Percentiles rank a stretch among this genome's conserved stretches.
Evolutionary conservation across 257 asterid genomes (phyloP).

Genomic region (Buddleja alternifolia): DNA sequence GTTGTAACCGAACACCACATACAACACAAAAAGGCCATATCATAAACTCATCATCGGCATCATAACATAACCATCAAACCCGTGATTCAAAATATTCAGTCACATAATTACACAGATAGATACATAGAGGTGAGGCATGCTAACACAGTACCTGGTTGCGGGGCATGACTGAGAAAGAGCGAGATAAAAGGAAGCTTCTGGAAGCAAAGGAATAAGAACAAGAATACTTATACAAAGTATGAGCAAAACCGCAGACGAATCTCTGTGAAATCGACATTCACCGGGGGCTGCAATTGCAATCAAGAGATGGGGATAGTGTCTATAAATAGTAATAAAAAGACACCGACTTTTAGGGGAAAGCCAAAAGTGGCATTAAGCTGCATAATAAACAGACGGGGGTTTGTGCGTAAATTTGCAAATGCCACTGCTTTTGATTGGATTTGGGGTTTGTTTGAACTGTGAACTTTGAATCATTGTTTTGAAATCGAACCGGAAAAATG

Average conservation of each 20-base stretch:
- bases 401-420: slow-evolving; percentile 15
- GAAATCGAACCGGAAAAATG: too few relatives aligned
- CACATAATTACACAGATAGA: neutral
- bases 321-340: slow-evolving; percentile 24
- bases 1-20: slow-evolving; percentile 4
- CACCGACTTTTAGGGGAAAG: neutral
- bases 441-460: too few relatives aligned
- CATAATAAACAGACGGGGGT: neutral
- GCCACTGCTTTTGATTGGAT: slow-evolving; percentile 12
- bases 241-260: slow-evolving; percentile 35
- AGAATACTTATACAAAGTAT: slow-evolving; percentile 21
- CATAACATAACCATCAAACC: neutral
- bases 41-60: neutral
- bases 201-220: slow-evolving; percentile 28
- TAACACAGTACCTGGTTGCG: slow-evolving; percentile 56
- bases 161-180: slow-evolving; percentile 48
- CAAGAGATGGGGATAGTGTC: neutral
- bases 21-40: neutral
- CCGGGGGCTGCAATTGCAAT: slow-evolving; percentile 3
- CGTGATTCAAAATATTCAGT: neutral
- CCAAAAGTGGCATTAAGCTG: neutral
- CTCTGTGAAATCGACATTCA: slow-evolving; percentile 60
- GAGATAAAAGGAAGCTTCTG: slow-evolving; percentile 28
- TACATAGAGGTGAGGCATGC: neutral
- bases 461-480: too few relatives aligned